Base-by-base conservation (phyloP, 805 yeast species). In the Ogataea populi-albae region DNA sequence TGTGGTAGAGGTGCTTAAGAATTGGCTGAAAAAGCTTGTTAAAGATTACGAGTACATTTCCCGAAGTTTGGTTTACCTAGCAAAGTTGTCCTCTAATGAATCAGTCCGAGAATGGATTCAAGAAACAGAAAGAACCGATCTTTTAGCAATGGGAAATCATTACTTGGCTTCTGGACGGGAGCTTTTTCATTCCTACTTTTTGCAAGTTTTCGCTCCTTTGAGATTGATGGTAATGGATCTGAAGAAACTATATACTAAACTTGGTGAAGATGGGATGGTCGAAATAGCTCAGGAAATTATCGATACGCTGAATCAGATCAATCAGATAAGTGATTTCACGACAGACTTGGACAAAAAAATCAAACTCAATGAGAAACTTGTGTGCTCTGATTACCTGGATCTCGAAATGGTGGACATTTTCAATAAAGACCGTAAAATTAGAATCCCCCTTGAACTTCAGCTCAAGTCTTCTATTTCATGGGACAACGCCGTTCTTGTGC, bases 401-500 rank as follows among this genome's bases (percentile, higher is more conserved):
- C 33, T 57, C 33, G 58, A 57, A 32, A 56, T 52, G 57, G 52
- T 59, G 31, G 60, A 59, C 44, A 43, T 59, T 32, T 58, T 58
- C 36, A 43, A 53, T 29, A 38, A 45, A 5, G 36, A 49, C 12
- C 43, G 64, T 32, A 49, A 46, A 21, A 37, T 53, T 3, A 43
- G 54, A 17, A 52, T 47, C 15, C 56, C 59, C 4, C 27, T 59
- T 2, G 50, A 48, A 4, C 22, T 54, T 10, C 45, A 47, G 26
- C 37, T 50, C 16, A 45, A 45, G 28, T 31, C 38, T 4, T 37
- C 45, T 20, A 54, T 66, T 25, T 65, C 71, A 2, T 62, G 71
- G 46, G 73, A 69, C 46, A 59, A 65, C 38, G 61, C 71, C 18
- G 52, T 64, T 16, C 53, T 73, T 23, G 66, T 65, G 34, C 65